These are phyloP conservation scores for Neurospora crassa DNA, from an alignment of 2,329 filamentous ascomycete species.

Conservation along the genomic window DNA sequence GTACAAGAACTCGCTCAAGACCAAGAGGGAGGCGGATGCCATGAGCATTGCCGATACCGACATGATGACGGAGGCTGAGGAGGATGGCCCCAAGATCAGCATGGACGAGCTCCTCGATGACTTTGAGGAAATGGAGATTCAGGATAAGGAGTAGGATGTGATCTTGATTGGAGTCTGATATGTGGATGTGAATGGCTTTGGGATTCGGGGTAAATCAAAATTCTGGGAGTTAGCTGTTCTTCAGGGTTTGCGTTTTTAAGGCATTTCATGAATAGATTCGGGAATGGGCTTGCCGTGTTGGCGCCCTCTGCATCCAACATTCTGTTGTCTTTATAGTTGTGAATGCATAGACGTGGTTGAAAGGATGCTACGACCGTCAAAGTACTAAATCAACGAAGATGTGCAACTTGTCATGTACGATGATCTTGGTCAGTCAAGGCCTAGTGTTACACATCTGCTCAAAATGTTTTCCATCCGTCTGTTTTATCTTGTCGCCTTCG, in stretches of 20 bases:
- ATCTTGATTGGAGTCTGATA: background rate
- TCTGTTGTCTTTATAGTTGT: no score
- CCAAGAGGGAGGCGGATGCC: constrained; percentile 31
- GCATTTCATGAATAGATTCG: background rate
- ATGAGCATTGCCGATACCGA: constrained; percentile 59
- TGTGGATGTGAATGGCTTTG: background rate
- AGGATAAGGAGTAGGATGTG: constrained; percentile 31
- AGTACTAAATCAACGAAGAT: no score
- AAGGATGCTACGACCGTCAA: no score
- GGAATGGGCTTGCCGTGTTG: background rate
- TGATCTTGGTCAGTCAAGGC: no score
- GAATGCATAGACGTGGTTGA: no score
- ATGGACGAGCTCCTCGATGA: constrained; percentile 84
- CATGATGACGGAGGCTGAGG: constrained; percentile 46
- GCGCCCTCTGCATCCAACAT: background rate
- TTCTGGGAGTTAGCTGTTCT: background rate
- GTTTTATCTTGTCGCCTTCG: no score
- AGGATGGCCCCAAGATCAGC: constrained; percentile 58
- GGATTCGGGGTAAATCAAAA: background rate
- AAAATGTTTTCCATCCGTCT: no score
- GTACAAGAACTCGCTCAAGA: constrained; percentile 61
- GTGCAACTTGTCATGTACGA: no score
- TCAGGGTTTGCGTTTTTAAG: background rate
- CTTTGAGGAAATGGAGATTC: constrained; percentile 78
- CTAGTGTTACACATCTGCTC: no score